phyloP scores from a whole-genome alignment of 2,329 filamentous ascomycete genomes.

The Pezicula radicicola region DNA sequence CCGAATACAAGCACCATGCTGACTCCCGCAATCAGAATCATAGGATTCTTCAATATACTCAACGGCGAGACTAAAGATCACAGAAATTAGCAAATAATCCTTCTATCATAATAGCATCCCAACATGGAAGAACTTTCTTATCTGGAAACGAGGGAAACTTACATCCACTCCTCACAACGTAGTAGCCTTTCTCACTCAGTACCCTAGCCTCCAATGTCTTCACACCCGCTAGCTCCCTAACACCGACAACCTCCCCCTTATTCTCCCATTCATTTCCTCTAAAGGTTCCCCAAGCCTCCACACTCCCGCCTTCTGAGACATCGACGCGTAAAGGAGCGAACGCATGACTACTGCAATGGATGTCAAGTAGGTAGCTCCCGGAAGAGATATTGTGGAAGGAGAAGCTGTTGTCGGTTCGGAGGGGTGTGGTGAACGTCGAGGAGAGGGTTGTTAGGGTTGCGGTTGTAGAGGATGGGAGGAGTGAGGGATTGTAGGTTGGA shows the following conservation, averaged over 20 bases:
- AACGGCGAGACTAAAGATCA: conserved; percentile 67
- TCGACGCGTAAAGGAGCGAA: conserved; percentile 84
- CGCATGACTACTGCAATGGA: conserved; percentile 70
- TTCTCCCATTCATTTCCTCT: conserved; percentile 89
- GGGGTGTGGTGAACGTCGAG: conserved; percentile 51
- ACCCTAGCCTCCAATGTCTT: conserved; percentile 37
- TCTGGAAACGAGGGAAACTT: conserved; percentile 35
- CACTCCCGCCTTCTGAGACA: conserved; percentile 45
- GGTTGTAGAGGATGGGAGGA: conserved; percentile 54
- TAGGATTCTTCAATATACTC: conserved; percentile 85
- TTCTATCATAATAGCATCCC: neutral
- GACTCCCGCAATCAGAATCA: conserved; percentile 89
- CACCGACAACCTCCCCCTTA: conserved; percentile 61
- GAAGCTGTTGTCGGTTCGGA: conserved; percentile 69
- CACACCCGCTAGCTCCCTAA: conserved; percentile 24
- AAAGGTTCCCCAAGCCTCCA: conserved; percentile 79
- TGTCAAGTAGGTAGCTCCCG: conserved; percentile 78
- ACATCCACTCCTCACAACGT: conserved; percentile 74
- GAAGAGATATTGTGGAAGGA: conserved; percentile 69
- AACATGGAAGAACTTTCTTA: neutral
- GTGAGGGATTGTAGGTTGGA: conserved; percentile 29
- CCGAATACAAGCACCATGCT: conserved; percentile 82
- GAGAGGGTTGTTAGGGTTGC: conserved; percentile 61
- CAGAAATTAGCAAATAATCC: neutral
- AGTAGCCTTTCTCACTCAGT: conserved; percentile 68